Conservation (phyloP, 371 early-diverging fungal genomes). For the Parasitella parasitica region DNA sequence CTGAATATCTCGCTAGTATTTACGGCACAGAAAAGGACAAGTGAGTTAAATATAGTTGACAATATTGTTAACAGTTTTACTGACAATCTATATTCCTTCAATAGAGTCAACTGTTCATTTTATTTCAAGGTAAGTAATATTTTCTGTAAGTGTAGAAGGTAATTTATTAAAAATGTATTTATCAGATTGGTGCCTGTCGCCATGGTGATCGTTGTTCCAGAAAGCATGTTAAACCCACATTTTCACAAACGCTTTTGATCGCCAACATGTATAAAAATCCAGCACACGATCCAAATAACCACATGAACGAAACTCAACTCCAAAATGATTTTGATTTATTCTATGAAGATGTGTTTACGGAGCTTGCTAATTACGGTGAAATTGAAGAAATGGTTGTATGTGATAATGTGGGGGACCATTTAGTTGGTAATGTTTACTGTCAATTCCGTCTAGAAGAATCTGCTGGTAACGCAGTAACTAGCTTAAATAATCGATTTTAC, state of each 20-base stretch:
- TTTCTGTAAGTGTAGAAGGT: not conserved
- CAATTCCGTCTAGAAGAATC: slow-evolving; percentile 90
- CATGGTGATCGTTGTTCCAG: slow-evolving; percentile 98
- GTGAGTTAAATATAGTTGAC: slow-evolving; percentile 50
- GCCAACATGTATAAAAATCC: slow-evolving; percentile 97
- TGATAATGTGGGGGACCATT: slow-evolving; percentile 98
- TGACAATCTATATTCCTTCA: not conserved
- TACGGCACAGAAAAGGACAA: slow-evolving; percentile 96
- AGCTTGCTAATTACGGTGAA: slow-evolving; percentile 95
- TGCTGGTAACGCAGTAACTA: slow-evolving; percentile 89
- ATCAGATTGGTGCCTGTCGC: slow-evolving; percentile 95
- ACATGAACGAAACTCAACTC: slow-evolving; percentile 71
- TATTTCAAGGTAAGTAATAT: slow-evolving; percentile 79
- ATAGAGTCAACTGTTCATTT: slow-evolving; percentile 95
- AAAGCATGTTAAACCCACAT: slow-evolving; percentile 96
- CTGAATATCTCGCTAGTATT: slow-evolving; percentile 89
- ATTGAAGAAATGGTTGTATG: slow-evolving; percentile 95
- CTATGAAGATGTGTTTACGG: slow-evolving; percentile 96
- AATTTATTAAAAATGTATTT: not conserved
- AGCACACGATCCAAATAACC: slow-evolving; percentile 73
- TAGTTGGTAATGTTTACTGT: slow-evolving; percentile 97
- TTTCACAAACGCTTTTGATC: slow-evolving; percentile 91
- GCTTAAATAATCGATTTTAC: slow-evolving; percentile 93
- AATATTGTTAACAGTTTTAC: not conserved
- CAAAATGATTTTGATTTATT: slow-evolving; percentile 96